phyloP scores from a whole-genome alignment of 2,329 filamentous ascomycete genomes.

The Septoria petroselini region DNA sequence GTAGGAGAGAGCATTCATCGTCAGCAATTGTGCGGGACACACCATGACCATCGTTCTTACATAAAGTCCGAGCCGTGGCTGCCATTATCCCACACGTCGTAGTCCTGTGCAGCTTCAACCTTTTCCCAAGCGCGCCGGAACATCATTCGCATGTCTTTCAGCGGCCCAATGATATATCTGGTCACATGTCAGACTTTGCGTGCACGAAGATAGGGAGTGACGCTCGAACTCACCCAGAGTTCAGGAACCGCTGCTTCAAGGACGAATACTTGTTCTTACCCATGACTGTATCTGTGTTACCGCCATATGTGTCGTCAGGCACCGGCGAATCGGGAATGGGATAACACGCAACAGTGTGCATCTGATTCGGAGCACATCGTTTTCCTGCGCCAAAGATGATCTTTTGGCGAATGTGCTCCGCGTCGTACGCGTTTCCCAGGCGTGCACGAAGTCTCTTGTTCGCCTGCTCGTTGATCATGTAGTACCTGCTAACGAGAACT shows the following conservation, averaged over 20 bases:
- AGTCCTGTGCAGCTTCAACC: slow-evolving; percentile 20
- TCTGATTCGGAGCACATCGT: slow-evolving; percentile 46
- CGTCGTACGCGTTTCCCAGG: slow-evolving; percentile 39
- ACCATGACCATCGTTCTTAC: slow-evolving; percentile 8
- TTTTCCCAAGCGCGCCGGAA: slow-evolving; percentile 29
- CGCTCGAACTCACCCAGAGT: slow-evolving; percentile 20
- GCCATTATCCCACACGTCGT: slow-evolving; percentile 30
- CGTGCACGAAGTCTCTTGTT: slow-evolving; percentile 48
- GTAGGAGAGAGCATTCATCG: not conserved
- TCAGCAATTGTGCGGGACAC: not conserved
- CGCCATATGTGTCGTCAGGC: slow-evolving; percentile 47
- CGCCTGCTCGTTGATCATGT: slow-evolving; percentile 26
- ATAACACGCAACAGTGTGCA: slow-evolving; percentile 49
- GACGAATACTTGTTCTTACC: slow-evolving; percentile 38
- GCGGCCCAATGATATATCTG: slow-evolving; percentile 29
- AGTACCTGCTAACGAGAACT: slow-evolving; percentile 27
- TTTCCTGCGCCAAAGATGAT: slow-evolving; percentile 58
- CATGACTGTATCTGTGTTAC: slow-evolving; percentile 34
- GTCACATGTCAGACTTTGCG: not conserved
- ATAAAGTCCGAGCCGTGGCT: slow-evolving; percentile 27
- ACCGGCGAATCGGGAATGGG: slow-evolving; percentile 53
- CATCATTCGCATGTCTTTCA: slow-evolving; percentile 27
- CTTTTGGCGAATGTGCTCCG: slow-evolving; percentile 41
- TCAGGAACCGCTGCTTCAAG: slow-evolving; percentile 28
- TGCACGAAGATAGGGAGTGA: not conserved